Evolutionary conservation across 2,329 filamentous ascomycete species (phyloP).

Genomic region (Chaetomiaceae sp.): DNA sequence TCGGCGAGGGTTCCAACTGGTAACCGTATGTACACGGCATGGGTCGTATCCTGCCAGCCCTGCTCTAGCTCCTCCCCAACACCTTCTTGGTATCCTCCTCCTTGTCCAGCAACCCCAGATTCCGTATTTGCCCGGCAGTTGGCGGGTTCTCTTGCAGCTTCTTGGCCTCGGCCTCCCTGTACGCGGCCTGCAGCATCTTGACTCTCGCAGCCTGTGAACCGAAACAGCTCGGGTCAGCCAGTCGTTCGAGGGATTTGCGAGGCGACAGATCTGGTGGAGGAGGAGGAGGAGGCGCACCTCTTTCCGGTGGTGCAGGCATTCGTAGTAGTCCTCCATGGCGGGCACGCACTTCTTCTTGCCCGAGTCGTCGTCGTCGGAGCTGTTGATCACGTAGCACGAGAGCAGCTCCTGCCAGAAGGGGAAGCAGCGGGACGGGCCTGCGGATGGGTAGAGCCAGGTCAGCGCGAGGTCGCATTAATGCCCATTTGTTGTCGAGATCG

Average conservation of each 20-base stretch:
- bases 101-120: slow-evolving; percentile 76
- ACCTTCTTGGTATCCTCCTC: slow-evolving; percentile 72
- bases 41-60: not conserved
- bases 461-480: not conserved
- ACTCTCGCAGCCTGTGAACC: slow-evolving; percentile 67
- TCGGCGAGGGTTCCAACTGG: not conserved
- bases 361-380: slow-evolving; percentile 67
- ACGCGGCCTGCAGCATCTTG: slow-evolving; percentile 74
- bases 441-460: slow-evolving; percentile 11
- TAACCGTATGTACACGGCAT: slow-evolving; percentile 21
- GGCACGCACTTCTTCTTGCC: slow-evolving; percentile 86
- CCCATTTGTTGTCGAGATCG: slow-evolving; percentile 1
- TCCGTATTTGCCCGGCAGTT: slow-evolving; percentile 80
- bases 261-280: not conserved
- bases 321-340: slow-evolving; percentile 92
- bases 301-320: slow-evolving; percentile 98
- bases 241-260: not conserved
- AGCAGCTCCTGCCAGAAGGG: slow-evolving; percentile 99
- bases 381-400: slow-evolving; percentile 96
- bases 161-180: slow-evolving; percentile 72
- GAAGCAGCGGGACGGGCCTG: slow-evolving; percentile 77
- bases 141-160: slow-evolving; percentile 76
- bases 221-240: slow-evolving; percentile 10
- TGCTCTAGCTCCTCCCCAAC: slow-evolving; percentile 34
- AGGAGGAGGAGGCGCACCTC: slow-evolving; percentile 76